Conservation (phyloP, 192 early-diverging fungal genomes). For the Entophlyctis luteolus region DNA sequence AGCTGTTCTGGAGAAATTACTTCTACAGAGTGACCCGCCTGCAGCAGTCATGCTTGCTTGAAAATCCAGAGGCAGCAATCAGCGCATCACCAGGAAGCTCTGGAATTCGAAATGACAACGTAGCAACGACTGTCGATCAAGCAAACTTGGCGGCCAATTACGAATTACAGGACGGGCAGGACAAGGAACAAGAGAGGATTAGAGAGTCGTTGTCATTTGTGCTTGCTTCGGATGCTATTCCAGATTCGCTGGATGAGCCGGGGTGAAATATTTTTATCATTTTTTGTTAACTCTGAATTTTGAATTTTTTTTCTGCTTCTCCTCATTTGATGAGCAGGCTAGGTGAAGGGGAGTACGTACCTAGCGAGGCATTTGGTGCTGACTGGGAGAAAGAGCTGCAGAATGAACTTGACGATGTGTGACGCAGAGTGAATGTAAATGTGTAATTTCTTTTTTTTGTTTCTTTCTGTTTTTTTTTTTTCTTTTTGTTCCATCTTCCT, state of each 20-base stretch:
- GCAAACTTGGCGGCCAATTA: no score
- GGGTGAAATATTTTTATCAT: neutral
- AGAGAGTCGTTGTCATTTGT: no score
- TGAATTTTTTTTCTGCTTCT: neutral
- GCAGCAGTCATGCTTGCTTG: conserved; percentile 9
- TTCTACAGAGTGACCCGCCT: conserved; percentile 62
- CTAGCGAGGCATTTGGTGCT: conserved; percentile 18
- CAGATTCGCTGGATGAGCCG: conserved; percentile 3
- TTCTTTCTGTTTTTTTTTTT: neutral
- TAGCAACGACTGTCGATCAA: no score
- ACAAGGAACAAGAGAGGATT: no score
- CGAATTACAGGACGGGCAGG: no score
- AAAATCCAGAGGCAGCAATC: neutral
- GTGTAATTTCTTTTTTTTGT: neutral
- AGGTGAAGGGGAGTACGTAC: conserved; percentile 12
- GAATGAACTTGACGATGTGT: conserved; percentile 25
- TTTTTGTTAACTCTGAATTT: no score
- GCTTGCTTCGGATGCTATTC: conserved; percentile 16
- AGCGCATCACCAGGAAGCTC: neutral
- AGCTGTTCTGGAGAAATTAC: conserved; percentile 64
- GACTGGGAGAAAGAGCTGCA: conserved; percentile 31
- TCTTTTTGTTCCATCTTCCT: neutral
- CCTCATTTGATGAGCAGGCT: neutral
- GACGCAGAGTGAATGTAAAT: neutral
- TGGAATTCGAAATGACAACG: no score